phyloP scores from a whole-genome alignment of 768 basidiomycete species.

The Suillus alpinus region DNA sequence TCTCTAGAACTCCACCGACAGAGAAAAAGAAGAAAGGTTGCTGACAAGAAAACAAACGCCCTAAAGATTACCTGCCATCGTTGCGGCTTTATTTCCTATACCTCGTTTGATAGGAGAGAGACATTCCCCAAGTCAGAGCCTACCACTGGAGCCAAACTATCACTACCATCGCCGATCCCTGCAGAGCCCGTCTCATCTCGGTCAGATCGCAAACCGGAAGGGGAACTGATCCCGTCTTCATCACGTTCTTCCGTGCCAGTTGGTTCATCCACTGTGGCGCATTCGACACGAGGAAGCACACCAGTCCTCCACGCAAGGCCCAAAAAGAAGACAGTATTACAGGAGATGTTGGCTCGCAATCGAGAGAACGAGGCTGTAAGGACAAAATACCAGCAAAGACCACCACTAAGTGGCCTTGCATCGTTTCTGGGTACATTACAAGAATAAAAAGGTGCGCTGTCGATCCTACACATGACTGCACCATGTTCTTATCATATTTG shows the following conservation, averaged over 20 bases:
- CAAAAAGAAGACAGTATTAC: slow-evolving; percentile 58
- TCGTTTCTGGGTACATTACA: slow-evolving; percentile 49
- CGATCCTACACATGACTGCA: background rate
- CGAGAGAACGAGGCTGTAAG: slow-evolving; percentile 40
- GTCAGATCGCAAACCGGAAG: background rate
- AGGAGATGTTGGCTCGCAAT: slow-evolving; percentile 62
- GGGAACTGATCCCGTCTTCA: background rate
- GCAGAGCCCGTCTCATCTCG: background rate
- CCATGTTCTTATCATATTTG: background rate
- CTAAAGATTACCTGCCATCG: slow-evolving; percentile 17
- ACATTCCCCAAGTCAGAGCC: background rate
- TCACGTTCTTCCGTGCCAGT: slow-evolving; percentile 5
- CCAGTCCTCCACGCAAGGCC: slow-evolving; percentile 32
- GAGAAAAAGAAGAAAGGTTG: slow-evolving; percentile 21
- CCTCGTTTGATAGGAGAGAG: background rate
- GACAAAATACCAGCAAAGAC: slow-evolving; percentile 16
- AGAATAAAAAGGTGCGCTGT: background rate
- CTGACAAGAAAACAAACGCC: slow-evolving; percentile 2
- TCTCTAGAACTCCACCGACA: slow-evolving; percentile 34
- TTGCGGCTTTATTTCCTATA: slow-evolving; percentile 17
- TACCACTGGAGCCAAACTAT: background rate
- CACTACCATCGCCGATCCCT: background rate
- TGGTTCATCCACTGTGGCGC: background rate
- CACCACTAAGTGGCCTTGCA: slow-evolving; percentile 41
- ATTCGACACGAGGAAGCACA: background rate